A percentile compares a stretch with the other conserved stretches of the same genome.
phyloP scores from a whole-genome alignment of 805 yeast genomes.

The Cephaloascus fragrans region DNA sequence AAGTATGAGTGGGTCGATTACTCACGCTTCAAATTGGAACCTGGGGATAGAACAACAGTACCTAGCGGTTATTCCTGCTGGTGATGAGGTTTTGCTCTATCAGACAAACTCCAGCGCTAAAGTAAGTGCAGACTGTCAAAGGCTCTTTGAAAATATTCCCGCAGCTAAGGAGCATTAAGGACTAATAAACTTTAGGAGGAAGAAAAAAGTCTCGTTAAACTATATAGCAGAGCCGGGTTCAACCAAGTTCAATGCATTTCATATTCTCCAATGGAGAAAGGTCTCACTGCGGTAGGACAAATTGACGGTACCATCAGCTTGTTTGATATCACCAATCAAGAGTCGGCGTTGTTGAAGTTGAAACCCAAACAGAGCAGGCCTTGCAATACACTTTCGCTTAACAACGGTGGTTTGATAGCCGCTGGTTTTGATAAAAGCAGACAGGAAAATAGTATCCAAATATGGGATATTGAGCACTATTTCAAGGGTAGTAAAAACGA shows the following conservation, averaged over 20 bases:
- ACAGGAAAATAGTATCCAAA: conserved; percentile 64
- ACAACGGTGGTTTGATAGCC: conserved; percentile 53
- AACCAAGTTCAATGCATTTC: conserved; percentile 59
- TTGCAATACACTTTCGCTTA: conserved; percentile 68
- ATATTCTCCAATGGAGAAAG: conserved; percentile 44
- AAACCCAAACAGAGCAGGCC: conserved; percentile 62
- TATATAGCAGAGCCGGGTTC: conserved; percentile 52
- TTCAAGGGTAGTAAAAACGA: conserved; percentile 35
- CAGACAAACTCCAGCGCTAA: conserved; percentile 33
- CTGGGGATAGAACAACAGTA: conserved; percentile 44
- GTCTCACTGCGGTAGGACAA: conserved; percentile 67
- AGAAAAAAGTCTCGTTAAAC: conserved; percentile 42
- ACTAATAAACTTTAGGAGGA: conserved; percentile 31
- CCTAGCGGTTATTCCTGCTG: conserved; percentile 63
- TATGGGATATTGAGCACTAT: conserved; percentile 71
- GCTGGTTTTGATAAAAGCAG: conserved; percentile 73
- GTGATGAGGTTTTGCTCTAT: conserved; percentile 69
- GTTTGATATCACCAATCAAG: conserved; percentile 43
- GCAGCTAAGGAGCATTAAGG: conserved; percentile 4
- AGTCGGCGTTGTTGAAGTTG: conserved; percentile 27
- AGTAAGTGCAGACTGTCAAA: conserved; percentile 3
- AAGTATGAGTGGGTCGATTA: conserved; percentile 57
- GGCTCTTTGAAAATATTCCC: not conserved
- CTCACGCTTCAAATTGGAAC: conserved; percentile 55
- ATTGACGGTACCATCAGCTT: conserved; percentile 56